A percentile compares a stretch with the other conserved stretches of the same genome.
Evolutionary conservation across 768 basidiomycete species (phyloP).

Genomic region (Leccinum aurantiacum): DNA sequence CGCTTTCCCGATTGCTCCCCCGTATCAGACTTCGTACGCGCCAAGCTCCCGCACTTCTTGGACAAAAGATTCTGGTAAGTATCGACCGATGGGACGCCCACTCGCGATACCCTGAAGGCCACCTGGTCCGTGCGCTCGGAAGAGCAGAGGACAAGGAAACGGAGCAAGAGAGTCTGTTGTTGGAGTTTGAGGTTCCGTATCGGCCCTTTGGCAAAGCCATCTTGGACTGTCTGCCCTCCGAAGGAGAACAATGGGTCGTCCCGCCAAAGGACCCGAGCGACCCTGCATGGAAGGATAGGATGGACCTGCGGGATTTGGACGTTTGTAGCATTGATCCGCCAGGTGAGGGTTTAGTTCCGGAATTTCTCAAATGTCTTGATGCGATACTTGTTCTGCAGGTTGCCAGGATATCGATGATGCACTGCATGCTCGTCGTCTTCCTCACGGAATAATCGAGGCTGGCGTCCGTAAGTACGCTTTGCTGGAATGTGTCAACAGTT

Average conservation of each 20-base stretch:
- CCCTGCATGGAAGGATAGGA: conserved; percentile 75
- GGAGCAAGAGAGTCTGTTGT: conserved; percentile 87
- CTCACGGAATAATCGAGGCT: conserved; percentile 94
- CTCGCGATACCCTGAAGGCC: conserved; percentile 93
- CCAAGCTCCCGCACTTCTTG: conserved; percentile 83
- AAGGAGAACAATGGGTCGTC: conserved; percentile 93
- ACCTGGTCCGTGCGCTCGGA: conserved; percentile 92
- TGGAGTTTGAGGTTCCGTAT: conserved; percentile 96
- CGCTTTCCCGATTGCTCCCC: conserved; percentile 87
- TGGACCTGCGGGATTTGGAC: conserved; percentile 81
- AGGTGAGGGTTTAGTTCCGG: conserved; percentile 42
- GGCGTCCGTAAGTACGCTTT: conserved; percentile 82
- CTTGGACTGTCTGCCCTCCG: conserved; percentile 80
- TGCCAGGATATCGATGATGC: conserved; percentile 99
- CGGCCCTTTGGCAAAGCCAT: conserved; percentile 96
- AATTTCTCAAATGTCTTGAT: conserved; percentile 7
- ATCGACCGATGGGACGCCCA: conserved; percentile 90
- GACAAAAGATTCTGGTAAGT: conserved; percentile 94
- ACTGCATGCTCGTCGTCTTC: conserved; percentile 80
- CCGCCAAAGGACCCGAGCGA: conserved; percentile 62
- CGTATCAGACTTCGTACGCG: conserved; percentile 93
- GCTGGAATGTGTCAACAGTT: neutral
- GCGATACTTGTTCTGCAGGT: conserved; percentile 41
- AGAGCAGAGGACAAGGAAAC: conserved; percentile 93
- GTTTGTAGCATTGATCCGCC: conserved; percentile 99